Percentiles rank a stretch among this genome's conserved stretches.
These are phyloP conservation scores for Phialophora macrospora DNA, from an alignment of 2,329 filamentous ascomycete genomes.

Conservation along the genomic window DNA sequence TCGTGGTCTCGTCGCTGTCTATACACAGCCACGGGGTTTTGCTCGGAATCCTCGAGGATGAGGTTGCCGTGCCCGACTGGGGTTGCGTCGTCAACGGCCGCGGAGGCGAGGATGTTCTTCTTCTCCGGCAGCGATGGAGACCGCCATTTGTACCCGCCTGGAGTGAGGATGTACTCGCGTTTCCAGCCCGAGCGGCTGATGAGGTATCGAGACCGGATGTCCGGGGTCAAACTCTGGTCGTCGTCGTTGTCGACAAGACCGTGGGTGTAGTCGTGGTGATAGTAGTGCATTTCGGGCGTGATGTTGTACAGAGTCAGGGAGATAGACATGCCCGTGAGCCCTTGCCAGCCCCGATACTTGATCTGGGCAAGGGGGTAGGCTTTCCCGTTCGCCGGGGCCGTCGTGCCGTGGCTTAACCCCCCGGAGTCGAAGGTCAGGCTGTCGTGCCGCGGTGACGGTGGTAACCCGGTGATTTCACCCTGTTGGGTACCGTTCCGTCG, in stretches of 20 bases:
- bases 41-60: slow-evolving; percentile 20
- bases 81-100: slow-evolving; percentile 26
- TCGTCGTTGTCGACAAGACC: background rate
- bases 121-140: background rate
- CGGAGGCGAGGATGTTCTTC: slow-evolving; percentile 13
- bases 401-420: background rate
- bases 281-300: slow-evolving; percentile 28
- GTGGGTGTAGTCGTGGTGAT: slow-evolving; percentile 7
- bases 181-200: slow-evolving; percentile 18
- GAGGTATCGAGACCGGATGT: slow-evolving; percentile 11
- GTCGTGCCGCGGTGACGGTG: slow-evolving; percentile 11
- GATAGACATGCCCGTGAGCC: slow-evolving; percentile 20
- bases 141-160: slow-evolving; percentile 20
- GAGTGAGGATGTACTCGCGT: slow-evolving; percentile 24
- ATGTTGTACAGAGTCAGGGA: slow-evolving; percentile 29
- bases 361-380: slow-evolving; percentile 27
- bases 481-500: background rate
- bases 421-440: background rate
- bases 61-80: slow-evolving; percentile 26
- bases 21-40: slow-evolving; percentile 24
- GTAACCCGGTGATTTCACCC: slow-evolving; percentile 11
- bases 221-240: background rate
- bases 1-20: slow-evolving; percentile 29
- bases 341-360: slow-evolving; percentile 30
- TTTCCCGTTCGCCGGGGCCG: background rate